These are phyloP conservation scores for Pseudogymnoascus sp. DNA, from an alignment of 2,329 filamentous ascomycete species.

Conservation along the genomic window DNA sequence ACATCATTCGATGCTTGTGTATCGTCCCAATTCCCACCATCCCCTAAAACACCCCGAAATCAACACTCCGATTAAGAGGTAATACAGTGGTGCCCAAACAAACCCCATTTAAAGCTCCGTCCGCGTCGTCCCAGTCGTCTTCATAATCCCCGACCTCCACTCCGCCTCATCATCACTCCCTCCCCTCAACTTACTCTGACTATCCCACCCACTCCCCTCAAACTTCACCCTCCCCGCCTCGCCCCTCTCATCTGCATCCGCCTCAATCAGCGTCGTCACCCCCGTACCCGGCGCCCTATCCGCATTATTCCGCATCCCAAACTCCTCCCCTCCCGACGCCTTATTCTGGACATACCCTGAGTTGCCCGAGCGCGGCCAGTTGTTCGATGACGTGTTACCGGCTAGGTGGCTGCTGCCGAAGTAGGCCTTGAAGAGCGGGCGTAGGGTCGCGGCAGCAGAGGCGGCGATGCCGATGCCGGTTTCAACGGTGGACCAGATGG, in stretches of 20 bases:
- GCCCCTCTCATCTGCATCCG: conserved; percentile 17
- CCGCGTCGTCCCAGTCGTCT: conserved; percentile 14
- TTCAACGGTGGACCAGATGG: conserved; percentile 42
- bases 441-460: conserved; percentile 36
- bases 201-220: conserved; percentile 15
- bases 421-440: conserved; percentile 31
- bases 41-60: neutral
- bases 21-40: neutral
- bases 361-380: conserved; percentile 3
- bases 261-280: conserved; percentile 8
- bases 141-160: conserved; percentile 20
- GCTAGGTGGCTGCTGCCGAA: conserved; percentile 15
- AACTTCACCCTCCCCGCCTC: conserved; percentile 17
- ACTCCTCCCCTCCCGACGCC: neutral
- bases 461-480: conserved; percentile 37
- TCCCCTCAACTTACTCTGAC: conserved; percentile 17
- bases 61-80: neutral
- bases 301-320: neutral
- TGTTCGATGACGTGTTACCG: neutral
- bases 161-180: conserved; percentile 12
- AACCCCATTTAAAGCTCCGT: conserved; percentile 19
- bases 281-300: neutral
- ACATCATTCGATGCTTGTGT: neutral
- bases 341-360: conserved; percentile 2
- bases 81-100: neutral